phyloP scores from a whole-genome alignment of 2,329 filamentous ascomycete species.

The Tetracladium maxilliforme region DNA sequence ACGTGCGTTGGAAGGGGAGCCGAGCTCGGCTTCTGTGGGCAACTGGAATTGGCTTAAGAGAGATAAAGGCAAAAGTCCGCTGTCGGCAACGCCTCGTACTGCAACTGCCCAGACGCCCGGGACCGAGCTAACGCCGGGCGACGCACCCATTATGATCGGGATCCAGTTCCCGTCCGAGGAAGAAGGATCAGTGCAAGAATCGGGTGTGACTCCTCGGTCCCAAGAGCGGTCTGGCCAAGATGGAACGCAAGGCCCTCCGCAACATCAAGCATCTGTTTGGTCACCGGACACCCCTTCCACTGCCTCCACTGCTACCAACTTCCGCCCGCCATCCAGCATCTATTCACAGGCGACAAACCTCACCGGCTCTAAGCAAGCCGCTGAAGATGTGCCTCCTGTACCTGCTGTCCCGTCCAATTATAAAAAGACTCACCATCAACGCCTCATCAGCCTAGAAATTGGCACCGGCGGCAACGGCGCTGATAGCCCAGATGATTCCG shows the following conservation, averaged over 20 bases:
- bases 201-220: no score
- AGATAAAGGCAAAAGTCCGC: conserved; percentile 14
- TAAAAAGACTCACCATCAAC: no score
- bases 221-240: no score
- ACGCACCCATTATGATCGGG: conserved; percentile 60
- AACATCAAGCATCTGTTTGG: conserved; percentile 29
- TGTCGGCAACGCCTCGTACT: no score
- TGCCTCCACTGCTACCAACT: conserved; percentile 21
- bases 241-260: no score
- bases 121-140: conserved; percentile 51
- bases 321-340: conserved; percentile 38
- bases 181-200: no score
- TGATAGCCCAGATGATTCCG: conserved; percentile 23
- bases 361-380: conserved; percentile 10
- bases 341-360: conserved; percentile 40
- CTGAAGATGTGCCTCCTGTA: conserved; percentile 38
- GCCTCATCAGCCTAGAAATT: no score
- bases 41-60: conserved; percentile 41
- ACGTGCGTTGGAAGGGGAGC: conserved; percentile 38
- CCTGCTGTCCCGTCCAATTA: no score
- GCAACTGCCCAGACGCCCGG: no score
- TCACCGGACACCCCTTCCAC: conserved; percentile 45
- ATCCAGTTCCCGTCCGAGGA: conserved; percentile 49
- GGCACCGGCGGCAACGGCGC: conserved; percentile 31
- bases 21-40: conserved; percentile 36